Evolutionary conservation across 1,284 basidiomycete genomes (phyloP), one percentile per base, ranked within the genome.

Genomic region (Pyrrhoderma lamaoense): DNA sequence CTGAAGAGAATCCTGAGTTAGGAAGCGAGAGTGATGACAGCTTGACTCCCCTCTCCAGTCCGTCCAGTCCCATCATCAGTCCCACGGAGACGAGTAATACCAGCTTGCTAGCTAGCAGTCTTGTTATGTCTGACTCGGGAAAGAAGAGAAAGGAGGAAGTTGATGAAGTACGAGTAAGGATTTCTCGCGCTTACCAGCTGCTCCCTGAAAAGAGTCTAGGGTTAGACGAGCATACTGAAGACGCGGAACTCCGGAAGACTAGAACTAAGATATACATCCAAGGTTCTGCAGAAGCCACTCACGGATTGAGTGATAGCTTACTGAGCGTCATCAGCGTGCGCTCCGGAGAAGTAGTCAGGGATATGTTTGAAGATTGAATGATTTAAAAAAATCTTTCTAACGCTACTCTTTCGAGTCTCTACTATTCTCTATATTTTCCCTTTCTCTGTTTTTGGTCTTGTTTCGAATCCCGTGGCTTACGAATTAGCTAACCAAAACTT

Each of bases 291-390:
- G 79, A 81, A 60, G 64, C 68, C 37, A 79, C 76, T 3, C 79
- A 81, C 62, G 79, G 78, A 1, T 63, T 81, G 47, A 76, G 75
- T 56, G 79, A 81, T 56, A 77, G 76, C 8, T 61, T 81, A 23
- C 60, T 80, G 51, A 80, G 77, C 56, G 73, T 79, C 13, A 51
- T 76, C 19, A 70, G 74, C 40, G 63, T 75, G 21, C 65, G 76
- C 37, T 71, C 75, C 9, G 76, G 75, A 42, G 73, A 77, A 58
- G 70, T 79, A 7, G 64, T 77, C 14, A 65, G 63, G 19, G 76
- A 77, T 60, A 51, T 75, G 37, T 21, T 47, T 11, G 22, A 38
- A 8, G 25, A 13, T 13, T 27, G 7, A 31, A 31, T n/a, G n/a
- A n/a, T n/a, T n/a, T n/a, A n/a, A n/a, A n/a, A n/a, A n/a, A n/a